Evolutionary conservation across 495 filamentous ascomycete species (phyloP), one percentile per base, ranked within the genome.

Genomic region (Penicillium taxi): DNA sequence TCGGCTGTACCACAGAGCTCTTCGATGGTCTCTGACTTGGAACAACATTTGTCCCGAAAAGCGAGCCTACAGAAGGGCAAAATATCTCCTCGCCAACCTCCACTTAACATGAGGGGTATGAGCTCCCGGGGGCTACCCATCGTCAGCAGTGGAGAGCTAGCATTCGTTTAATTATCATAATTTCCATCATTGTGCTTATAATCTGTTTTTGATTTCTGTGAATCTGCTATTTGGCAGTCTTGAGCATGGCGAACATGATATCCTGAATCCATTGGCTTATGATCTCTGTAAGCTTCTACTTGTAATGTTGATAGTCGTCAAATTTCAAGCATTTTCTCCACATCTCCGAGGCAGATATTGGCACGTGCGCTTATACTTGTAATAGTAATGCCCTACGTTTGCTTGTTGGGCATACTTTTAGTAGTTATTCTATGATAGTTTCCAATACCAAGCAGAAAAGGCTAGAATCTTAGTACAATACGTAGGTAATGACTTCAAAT

Each of bases 241-340:
- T 32, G 35, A 43, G 52, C 43, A 56, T 50, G 50, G 52, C 52
- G 52, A 50, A 41, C 43, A 48, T 56, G 53, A 53, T 56, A 56
- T 56, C 53, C 53, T n/a, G n/a, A n/a, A n/a, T n/a, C n/a, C n/a
- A n/a, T n/a, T n/a, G n/a, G n/a, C n/a, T n/a, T n/a, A n/a, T n/a
- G n/a, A n/a, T n/a, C n/a, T n/a, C n/a, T n/a, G n/a, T n/a, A n/a
- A n/a, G n/a, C n/a, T n/a, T n/a, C n/a, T n/a, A n/a, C n/a, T n/a
- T n/a, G n/a, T n/a, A n/a, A n/a, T n/a, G n/a, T n/a, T n/a, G n/a
- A n/a, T n/a, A n/a, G n/a, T n/a, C n/a, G n/a, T n/a, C n/a, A n/a
- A n/a, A n/a, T n/a, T n/a, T n/a, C n/a, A n/a, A n/a, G n/a, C n/a
- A n/a, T n/a, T n/a, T n/a, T n/a, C n/a, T n/a, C n/a, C n/a, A n/a